Evolutionary conservation across 805 yeast species (phyloP), one percentile per base, ranked within the genome.

Genomic region (Pichia paraexigua): DNA sequence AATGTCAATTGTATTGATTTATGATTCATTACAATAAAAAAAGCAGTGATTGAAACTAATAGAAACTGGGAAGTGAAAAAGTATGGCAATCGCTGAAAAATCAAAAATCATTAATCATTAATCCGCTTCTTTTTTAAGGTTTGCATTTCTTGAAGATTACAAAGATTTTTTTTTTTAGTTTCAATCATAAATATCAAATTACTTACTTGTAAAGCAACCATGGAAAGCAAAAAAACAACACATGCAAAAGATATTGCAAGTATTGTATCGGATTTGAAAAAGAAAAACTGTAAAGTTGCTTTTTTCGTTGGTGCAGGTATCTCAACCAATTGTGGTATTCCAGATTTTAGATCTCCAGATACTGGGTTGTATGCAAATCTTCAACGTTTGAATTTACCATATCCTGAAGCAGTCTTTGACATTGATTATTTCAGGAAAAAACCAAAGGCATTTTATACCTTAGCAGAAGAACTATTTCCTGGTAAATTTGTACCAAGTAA

Each of bases 381-480:
- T 48, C 74, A 84, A 21, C 75, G 80, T 56, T 72, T 91, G 40
- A 75, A 87, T 37, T 71, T 92, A 46, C 98, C 98, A 7, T 90
- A 80, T 64, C 94, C 97, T 0, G 99, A 92, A 63, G 97, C 97
- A 0, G 97, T 92, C 1, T 92, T 92, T 64, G 97, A 91, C 63
- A 83, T 92, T 42, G 91, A 83, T 20, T 92, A 79, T 64, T 88
- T 89, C 67, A 70, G 75, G 45, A 73, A 85, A 51, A 77, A 78
- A 48, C 98, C 98, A 0, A 74, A 79, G 53, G 94, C 97, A 0
- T 92, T 92, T 63, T 90, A 87, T 62, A 79, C 86, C 0, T 71
- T 92, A 48, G 95, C 96, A 0, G 79, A 79, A 17, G 97, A 90
- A 59, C 70, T 92, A 47, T 88, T 83, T 60, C 99, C 99, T 0